Percentiles rank a stretch among this genome's conserved stretches.
Evolutionary conservation across 257 asterid genomes (phyloP).

Genomic region (Marsdenia floribunda): DNA sequence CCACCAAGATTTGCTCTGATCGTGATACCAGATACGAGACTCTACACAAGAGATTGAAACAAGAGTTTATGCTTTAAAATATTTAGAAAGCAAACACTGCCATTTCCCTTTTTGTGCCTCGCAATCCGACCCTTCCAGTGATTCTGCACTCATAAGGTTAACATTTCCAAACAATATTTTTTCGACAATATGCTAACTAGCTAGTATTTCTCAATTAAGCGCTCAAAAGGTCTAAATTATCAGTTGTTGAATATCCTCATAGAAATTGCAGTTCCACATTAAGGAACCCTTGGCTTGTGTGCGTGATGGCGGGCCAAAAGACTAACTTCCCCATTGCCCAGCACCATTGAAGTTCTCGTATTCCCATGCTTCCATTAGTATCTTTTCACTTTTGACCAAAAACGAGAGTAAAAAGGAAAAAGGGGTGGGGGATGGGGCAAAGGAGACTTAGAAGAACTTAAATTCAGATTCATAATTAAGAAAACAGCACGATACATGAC

Average conservation of each 20-base stretch:
- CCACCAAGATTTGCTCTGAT: no score
- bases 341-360: not conserved
- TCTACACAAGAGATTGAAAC: not conserved
- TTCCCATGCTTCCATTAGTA: not conserved
- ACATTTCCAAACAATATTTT: no score
- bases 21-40: no score
- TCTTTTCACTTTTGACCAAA: not conserved
- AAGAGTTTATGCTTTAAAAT: not conserved
- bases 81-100: not conserved
- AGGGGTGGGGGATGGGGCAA: not conserved
- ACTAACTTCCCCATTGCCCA: not conserved
- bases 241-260: not conserved
- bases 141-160: no score
- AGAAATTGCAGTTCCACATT: not conserved
- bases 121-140: no score
- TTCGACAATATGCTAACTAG: no score
- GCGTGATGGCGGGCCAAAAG: not conserved
- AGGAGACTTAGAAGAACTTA: not conserved
- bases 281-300: not conserved
- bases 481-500: not conserved
- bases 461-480: not conserved
- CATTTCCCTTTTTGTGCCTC: not conserved
- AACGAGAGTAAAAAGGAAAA: not conserved
- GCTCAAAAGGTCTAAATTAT: not conserved
- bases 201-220: not conserved